phyloP scores from a whole-genome alignment of 345 rosid species.

The Pelargonium nanum region DNA sequence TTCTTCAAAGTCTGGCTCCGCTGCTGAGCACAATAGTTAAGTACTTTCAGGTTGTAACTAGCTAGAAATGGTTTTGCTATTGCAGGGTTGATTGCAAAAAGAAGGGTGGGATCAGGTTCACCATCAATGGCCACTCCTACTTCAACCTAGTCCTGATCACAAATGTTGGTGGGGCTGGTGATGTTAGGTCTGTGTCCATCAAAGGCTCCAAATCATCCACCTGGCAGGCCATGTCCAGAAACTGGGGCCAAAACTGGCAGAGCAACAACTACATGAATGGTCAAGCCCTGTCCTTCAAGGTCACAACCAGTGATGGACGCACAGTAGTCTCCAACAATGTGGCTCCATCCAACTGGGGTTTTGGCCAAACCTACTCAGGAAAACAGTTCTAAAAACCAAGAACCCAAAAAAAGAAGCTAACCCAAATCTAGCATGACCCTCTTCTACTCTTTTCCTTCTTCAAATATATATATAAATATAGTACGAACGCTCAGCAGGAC shows the following conservation, averaged over 20 bases:
- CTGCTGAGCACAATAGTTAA: not conserved
- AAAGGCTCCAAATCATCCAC: conserved; percentile 33
- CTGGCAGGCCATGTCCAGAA: conserved; percentile 50
- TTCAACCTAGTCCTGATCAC: conserved; percentile 50
- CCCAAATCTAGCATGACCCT: too few relatives aligned
- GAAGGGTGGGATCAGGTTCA: conserved; percentile 44
- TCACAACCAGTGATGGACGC: conserved; percentile 43
- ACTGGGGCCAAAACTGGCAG: conserved; percentile 68
- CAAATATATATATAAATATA: too few relatives aligned
- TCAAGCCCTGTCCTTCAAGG: conserved; percentile 51
- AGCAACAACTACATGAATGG: conserved; percentile 42
- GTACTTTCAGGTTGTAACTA: too few relatives aligned
- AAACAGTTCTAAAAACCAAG: conserved; percentile 28
- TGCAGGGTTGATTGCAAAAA: conserved; percentile 39
- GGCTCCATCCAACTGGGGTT: conserved; percentile 41
- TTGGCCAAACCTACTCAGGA: conserved; percentile 48
- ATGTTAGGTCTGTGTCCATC: conserved; percentile 28
- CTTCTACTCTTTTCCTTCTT: too few relatives aligned
- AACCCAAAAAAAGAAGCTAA: too few relatives aligned
- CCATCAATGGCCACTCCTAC: conserved; percentile 53
- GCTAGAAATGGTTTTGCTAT: too few relatives aligned
- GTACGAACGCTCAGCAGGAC: too few relatives aligned
- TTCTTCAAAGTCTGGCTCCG: too few relatives aligned
- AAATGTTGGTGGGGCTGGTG: conserved; percentile 54
- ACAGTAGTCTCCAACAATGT: conserved; percentile 25